Evolutionary conservation across 2,329 filamentous ascomycete species (phyloP).

Genomic region (Penicillium sclerotigenum): DNA sequence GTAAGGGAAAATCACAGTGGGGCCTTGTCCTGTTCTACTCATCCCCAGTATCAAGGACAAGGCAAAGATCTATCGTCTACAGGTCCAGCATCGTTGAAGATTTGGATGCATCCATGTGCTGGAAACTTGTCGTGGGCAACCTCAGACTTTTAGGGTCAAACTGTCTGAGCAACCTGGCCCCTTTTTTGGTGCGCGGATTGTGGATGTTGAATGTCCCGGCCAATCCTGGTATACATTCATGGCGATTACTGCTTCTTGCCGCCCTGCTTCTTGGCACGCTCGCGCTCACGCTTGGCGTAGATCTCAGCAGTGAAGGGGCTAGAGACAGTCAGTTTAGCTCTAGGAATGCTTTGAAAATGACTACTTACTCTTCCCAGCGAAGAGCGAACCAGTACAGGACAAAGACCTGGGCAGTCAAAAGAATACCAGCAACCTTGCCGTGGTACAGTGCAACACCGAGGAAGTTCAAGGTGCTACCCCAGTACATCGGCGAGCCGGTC

Average conservation of each 20-base stretch:
- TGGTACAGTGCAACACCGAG: constrained; percentile 79
- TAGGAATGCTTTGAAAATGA: background rate
- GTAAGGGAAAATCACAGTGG: constrained; percentile 19
- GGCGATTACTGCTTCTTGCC: constrained; percentile 38
- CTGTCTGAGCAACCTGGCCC: constrained; percentile 1
- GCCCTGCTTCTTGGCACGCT: constrained; percentile 39
- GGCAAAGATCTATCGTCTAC: constrained; percentile 23
- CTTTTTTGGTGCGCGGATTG: constrained; percentile 15
- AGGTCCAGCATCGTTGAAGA: constrained; percentile 30
- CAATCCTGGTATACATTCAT: constrained; percentile 16
- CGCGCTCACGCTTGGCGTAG: constrained; percentile 68
- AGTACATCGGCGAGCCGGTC: constrained; percentile 91
- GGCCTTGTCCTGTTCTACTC: constrained; percentile 4
- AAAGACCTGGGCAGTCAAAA: constrained; percentile 72
- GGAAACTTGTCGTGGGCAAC: constrained; percentile 5
- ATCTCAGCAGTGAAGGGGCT: constrained; percentile 87
- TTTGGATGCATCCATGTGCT: constrained; percentile 19
- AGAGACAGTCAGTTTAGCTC: constrained; percentile 15
- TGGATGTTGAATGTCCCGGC: constrained; percentile 33
- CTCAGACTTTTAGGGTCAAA: constrained; percentile 1
- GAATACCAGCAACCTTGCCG: constrained; percentile 80
- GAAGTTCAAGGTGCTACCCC: constrained; percentile 89
- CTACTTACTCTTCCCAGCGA: constrained; percentile 71
- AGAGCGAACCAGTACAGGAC: constrained; percentile 77
- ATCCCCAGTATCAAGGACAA: constrained; percentile 6